Base-by-base conservation (phyloP, 1,284 basidiomycete genomes). In the Heterobasidion parviporum region DNA sequence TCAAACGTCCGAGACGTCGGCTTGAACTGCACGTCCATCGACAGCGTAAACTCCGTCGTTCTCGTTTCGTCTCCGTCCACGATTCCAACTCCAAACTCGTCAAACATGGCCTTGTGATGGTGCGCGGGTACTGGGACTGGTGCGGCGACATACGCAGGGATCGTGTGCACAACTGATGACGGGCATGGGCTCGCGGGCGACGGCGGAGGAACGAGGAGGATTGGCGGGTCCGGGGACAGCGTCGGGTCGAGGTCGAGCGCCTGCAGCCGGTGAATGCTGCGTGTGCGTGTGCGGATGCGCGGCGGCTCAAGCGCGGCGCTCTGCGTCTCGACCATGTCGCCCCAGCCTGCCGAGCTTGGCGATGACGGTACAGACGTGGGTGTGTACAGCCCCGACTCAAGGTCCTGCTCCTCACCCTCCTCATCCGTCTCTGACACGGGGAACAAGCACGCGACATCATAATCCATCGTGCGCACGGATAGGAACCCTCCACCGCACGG, bases 361-460 rank as follows among this genome's bases (percentile, higher is more conserved):
- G 33, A n/a, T 35, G 20, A 36, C 6, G 38, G 34, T 48, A 48
- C 9, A 20, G 33, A 36, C 14, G 55, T 41, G 26, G 53, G 50
- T 33, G 45, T 44, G 44, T 41, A 38, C 50, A 55, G 36, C 15
- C 36, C 50, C 44, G 53, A n/a, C 59, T 60, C 61, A 35, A 56
- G 54, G 32, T 68, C 69, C 18, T 74, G 74, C 8, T 69, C 72
- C 54, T 73, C 73, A n/a, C 70, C 75, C 8, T 69, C 72, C 54
- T 73, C 73, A n/a, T 70, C 67, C 54, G 79, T 78, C 61, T 81
- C 79, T 54, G 67, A 71, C n/a, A 80, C 75, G 1, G 78, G 74
- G 62, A 80, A 79, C 47, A 80, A 64, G 47, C 56, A 64, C 54
- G 61, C 54, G 20, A 66, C 59, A 33, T 67, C 60, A 57, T 60